Percentiles rank a stretch among this genome's conserved stretches.
These are phyloP conservation scores for Tolypocladium inflatum DNA, from an alignment of 2,329 filamentous ascomycete genomes.

Conservation along the genomic window DNA sequence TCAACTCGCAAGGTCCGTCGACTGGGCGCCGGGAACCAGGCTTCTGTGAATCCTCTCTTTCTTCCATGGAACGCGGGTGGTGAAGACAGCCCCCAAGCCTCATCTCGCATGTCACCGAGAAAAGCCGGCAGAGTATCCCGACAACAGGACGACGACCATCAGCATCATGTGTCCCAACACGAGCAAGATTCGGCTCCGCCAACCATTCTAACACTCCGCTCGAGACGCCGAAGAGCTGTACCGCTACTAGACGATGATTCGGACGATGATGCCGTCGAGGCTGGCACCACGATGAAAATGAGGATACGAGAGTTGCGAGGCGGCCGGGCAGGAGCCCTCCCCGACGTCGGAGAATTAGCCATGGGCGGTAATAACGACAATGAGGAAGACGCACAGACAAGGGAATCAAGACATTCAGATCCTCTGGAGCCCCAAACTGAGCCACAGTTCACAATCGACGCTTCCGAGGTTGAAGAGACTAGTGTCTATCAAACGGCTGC, in stretches of 20 bases:
- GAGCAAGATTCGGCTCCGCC: background rate
- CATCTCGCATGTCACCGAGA: slow-evolving; percentile 1
- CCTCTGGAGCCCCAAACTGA: background rate
- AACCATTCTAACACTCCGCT: background rate
- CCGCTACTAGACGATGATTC: background rate
- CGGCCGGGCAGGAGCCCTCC: background rate
- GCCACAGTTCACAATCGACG: background rate
- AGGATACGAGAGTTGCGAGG: background rate
- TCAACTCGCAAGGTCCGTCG: slow-evolving; percentile 20
- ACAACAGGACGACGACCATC: background rate
- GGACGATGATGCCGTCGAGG: background rate
- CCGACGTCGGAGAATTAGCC: background rate
- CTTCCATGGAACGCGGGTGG: slow-evolving; percentile 19
- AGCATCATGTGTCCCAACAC: background rate
- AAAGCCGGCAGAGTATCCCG: background rate
- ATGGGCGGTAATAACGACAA: background rate
- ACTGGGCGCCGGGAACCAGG: slow-evolving; percentile 12
- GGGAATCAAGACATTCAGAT: no score
- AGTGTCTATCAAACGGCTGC: slow-evolving; percentile 15
- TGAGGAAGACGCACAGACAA: background rate
- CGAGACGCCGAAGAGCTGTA: background rate
- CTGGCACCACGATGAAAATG: background rate
- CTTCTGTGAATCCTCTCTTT: slow-evolving; percentile 18
- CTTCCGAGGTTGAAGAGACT: slow-evolving; percentile 8
- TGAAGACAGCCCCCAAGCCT: slow-evolving; percentile 3